Conservation (phyloP, 2,329 filamentous ascomycete species). For the Fusarium tjaetaba region DNA sequence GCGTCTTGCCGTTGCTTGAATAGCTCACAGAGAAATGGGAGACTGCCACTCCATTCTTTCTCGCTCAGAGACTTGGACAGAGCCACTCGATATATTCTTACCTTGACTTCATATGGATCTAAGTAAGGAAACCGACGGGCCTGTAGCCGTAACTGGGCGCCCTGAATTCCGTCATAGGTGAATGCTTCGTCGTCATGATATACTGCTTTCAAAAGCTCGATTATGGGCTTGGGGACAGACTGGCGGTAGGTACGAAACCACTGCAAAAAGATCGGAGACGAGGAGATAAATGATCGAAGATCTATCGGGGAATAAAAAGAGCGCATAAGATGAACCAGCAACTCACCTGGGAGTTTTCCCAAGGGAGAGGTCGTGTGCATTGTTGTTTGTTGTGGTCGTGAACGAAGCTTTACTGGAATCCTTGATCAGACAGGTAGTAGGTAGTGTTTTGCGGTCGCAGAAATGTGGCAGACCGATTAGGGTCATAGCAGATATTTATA, state of each 20-base stretch:
- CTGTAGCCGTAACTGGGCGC: accelerated
- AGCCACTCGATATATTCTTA: not conserved
- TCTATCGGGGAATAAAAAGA: not conserved
- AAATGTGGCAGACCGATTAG: not conserved
- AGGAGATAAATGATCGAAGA: not conserved
- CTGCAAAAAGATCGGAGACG: not conserved
- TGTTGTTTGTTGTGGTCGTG: not conserved
- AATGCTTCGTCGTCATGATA: not conserved
- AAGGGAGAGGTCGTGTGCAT: not conserved
- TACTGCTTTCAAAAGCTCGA: not conserved
- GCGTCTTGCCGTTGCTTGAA: not conserved
- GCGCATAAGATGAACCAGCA: not conserved
- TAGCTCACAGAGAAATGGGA: not conserved
- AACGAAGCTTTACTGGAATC: not conserved
- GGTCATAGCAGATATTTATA: not conserved
- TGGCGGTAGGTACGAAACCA: not conserved
- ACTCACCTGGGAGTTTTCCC: not conserved
- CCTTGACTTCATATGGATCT: accelerated
- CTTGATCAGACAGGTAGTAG: accelerated
- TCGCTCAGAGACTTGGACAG: not conserved
- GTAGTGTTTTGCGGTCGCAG: not conserved
- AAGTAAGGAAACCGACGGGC: not conserved
- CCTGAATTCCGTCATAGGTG: accelerated
- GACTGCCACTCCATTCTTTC: not conserved
- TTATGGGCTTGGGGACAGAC: not conserved